Base-by-base conservation (phyloP, 2,329 filamentous ascomycete species). In the Hymenoscyphus albidus region DNA sequence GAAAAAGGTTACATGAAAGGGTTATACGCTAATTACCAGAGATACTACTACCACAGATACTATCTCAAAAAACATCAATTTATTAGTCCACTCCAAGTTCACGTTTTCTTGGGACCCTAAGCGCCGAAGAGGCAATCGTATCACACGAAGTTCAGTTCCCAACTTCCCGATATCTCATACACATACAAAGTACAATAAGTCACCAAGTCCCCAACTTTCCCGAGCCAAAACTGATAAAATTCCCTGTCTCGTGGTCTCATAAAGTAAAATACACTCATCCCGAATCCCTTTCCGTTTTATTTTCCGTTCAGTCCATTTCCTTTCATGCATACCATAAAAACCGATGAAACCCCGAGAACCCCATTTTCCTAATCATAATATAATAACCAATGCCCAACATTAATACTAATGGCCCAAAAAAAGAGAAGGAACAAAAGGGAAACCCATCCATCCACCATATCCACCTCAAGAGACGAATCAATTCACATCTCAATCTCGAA, bases 201-300 rank as follows among this genome's bases (percentile, higher is more conserved):
- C 35, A 35, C 35, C 35, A 35, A 35, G 5, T 35, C 5, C 35
- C 5, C 35, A 35, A 35, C 35, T 35, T 35, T 35, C 22, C 48
- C 48, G 48, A 54, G 48, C 48, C 48, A 54, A 54, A 54, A 54
- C 31, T 27, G 48, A 54, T 54, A 54, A 54, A 27, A 54, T 54
- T 54, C 18, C 18, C 48, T 54, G 48, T 54, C 48, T 54, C 48
- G 48, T 54, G 48, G 48, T 54, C 48, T 54, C 48, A 54, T 54
- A 18, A 54, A 54, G 48, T 54, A 54, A 27, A 54, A 54, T 54
- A 54, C 48, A 54, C 48, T 14, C 18, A 27, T 13, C 18, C 48
- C 18, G 27, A 54, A 54, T 2, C 12, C 48, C 9, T 13, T 13
- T 12, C 22, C 48, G 9, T 27, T 51, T 12, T n/a, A 4, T 10